Conservation (phyloP, 495 filamentous ascomycete genomes). For the Terfezia boudieri region DNA sequence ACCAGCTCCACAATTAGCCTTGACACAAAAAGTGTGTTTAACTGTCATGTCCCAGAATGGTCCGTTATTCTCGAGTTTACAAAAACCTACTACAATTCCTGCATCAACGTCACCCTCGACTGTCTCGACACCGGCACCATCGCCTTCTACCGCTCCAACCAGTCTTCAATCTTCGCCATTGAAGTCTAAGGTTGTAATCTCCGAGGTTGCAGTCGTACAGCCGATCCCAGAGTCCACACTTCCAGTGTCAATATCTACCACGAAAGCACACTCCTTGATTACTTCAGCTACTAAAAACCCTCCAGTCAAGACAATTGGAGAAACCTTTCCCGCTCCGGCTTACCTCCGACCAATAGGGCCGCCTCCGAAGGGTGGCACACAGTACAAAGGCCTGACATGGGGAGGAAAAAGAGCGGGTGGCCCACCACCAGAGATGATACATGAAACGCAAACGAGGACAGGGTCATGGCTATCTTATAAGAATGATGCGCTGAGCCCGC, state of each 20-base stretch:
- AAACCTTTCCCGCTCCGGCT: slow-evolving; percentile 38
- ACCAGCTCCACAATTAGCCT: neutral
- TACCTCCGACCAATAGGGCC: slow-evolving; percentile 32
- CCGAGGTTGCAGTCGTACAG: slow-evolving; percentile 4
- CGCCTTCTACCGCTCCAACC: slow-evolving; percentile 13
- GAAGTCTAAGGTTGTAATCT: neutral
- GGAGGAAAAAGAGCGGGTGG: slow-evolving; percentile 6
- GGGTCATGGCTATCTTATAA: slow-evolving; percentile 32
- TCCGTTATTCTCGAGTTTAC: slow-evolving; percentile 16
- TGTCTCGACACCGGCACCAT: slow-evolving; percentile 3
- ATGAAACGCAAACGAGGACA: slow-evolving; percentile 14
- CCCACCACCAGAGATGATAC: slow-evolving; percentile 12
- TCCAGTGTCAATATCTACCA: slow-evolving; percentile 10
- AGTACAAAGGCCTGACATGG: slow-evolving; percentile 10
- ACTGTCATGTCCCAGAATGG: slow-evolving; percentile 16
- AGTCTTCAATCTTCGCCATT: neutral
- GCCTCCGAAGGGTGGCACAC: slow-evolving; percentile 18
- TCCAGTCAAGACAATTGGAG: slow-evolving; percentile 25
- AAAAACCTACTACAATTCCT: slow-evolving; percentile 8
- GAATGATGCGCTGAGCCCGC: slow-evolving; percentile 6
- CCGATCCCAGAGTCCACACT: slow-evolving; percentile 11
- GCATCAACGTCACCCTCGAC: slow-evolving; percentile 11
- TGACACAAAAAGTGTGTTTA: slow-evolving; percentile 11
- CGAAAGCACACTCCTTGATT: neutral
- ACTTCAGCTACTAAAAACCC: neutral